These are phyloP conservation scores for Circinella umbellata DNA, from an alignment of 371 early-diverging fungal species.

Conservation along the genomic window DNA sequence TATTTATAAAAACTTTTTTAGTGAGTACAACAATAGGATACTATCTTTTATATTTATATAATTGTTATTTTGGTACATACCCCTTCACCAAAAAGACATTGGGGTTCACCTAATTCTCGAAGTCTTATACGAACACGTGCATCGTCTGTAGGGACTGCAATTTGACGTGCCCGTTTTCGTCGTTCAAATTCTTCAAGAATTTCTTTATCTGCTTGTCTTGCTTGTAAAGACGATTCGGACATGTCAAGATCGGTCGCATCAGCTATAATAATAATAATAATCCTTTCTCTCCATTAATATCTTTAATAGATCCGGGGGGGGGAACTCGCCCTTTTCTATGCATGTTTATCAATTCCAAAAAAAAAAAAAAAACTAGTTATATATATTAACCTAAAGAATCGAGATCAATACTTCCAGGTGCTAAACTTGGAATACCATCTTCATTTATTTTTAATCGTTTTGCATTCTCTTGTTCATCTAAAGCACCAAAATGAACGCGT, in stretches of 20 bases:
- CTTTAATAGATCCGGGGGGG: no score
- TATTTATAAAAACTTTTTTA: not conserved
- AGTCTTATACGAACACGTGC: constrained; percentile 75
- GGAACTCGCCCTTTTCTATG: no score
- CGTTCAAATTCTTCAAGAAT: constrained; percentile 87
- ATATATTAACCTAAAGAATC: constrained; percentile 48
- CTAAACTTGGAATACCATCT: constrained; percentile 3
- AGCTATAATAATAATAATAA: constrained; percentile 14
- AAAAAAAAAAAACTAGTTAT: no score
- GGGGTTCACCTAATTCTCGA: constrained; percentile 83
- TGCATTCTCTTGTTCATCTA: constrained; percentile 44
- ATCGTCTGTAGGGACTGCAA: constrained; percentile 96
- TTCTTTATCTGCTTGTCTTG: constrained; percentile 71
- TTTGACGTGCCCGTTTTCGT: constrained; percentile 72
- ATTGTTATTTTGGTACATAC: constrained; percentile 48
- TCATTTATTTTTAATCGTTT: constrained; percentile 37
- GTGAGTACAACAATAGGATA: not conserved
- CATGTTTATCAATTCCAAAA: no score
- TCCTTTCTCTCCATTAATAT: not conserved
- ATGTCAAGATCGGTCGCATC: constrained; percentile 42
- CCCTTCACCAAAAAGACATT: constrained; percentile 94
- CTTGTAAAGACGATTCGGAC: constrained; percentile 53
- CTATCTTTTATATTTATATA: not conserved
- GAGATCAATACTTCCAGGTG: constrained; percentile 43
- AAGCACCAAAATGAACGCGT: constrained; percentile 53